Base-by-base conservation (phyloP, 345 rosid genomes). In the Reutealis trisperma region DNA sequence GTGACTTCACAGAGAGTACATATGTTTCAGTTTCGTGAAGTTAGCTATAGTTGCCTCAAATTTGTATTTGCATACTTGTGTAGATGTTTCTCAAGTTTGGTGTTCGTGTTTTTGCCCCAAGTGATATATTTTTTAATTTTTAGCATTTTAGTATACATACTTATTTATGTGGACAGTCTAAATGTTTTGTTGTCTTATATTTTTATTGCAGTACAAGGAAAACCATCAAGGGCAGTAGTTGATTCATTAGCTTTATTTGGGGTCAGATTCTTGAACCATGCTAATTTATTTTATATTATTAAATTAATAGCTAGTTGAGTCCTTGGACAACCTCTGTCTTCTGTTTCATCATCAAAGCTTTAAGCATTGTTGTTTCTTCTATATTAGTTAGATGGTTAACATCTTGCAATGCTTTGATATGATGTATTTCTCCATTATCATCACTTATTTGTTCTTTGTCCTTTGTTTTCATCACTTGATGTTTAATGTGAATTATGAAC, bases 241-340 rank as follows among this genome's bases (percentile, higher is more conserved):
- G 99, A 96, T 85, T 91, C 97, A 4, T 75, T 96, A 85, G 98
- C 98, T 74, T 83, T 96, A 21, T 96, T 96, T 72, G 99, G 99
- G 93, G 99, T 96, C 44, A 86, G 93, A 75, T 75, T 77, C 78
- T 83, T 77, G 44, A 15, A 57, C 57, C 81, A 47, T 79, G 37
- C 72, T 59, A 54, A 3, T 73, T 63, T 15, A 25, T 21, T 72
- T 64, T 64, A 19, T 15, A 37, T 19, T 54, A 18, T 42, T 51
- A 19, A 7, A 30, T 70, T 14, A 54, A 15, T 54, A 13, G 1
- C 25, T 7, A 5, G n/a, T 8, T 59, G 11, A n/a, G 10, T 22
- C 15, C 47, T 64, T 1, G 47, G 44, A 34, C 10, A 42, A 64
- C 19, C 45, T 63, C 68, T 52, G 16, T 21, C 42, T 2, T 52